phyloP scores from a whole-genome alignment of 768 basidiomycete species.

The Naganishia vaughanmartiniae region DNA sequence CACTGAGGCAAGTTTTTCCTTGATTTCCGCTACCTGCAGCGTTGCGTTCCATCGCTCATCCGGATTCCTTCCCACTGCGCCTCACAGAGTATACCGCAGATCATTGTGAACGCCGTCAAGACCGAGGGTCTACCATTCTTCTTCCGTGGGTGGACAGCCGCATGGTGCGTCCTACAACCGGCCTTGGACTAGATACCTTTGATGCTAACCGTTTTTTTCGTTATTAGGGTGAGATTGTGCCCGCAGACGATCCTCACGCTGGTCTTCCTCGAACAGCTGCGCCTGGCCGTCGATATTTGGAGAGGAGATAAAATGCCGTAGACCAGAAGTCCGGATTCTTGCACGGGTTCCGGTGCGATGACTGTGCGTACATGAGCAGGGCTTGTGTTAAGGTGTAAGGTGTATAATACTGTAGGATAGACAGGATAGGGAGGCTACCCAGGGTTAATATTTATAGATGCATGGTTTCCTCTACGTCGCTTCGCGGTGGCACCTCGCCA shows the following conservation, averaged over 20 bases:
- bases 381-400: no score
- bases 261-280: conserved; percentile 49
- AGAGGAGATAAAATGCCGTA: conserved; percentile 3
- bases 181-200: neutral
- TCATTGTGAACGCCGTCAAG: conserved; percentile 30
- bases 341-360: no score
- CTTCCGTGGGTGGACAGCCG: conserved; percentile 51
- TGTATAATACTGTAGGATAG: no score
- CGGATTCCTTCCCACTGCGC: neutral
- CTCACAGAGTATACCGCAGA: conserved; percentile 26
- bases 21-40: no score
- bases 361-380: no score
- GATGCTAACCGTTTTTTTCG: neutral
- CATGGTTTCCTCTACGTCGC: no score
- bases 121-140: conserved; percentile 45
- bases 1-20: conserved; percentile 10
- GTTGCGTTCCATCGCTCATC: no score
- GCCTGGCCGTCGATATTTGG: conserved; percentile 41
- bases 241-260: conserved; percentile 49
- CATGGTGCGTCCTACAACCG: conserved; percentile 44
- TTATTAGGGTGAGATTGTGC: conserved; percentile 42
- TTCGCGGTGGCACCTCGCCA: no score
- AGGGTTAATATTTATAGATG: no score
- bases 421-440: no score
- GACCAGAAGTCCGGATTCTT: no score